Evolutionary conservation across 1,284 basidiomycete genomes (phyloP), one percentile per base, ranked within the genome.

Genomic region (Ceratobasidium sp.): DNA sequence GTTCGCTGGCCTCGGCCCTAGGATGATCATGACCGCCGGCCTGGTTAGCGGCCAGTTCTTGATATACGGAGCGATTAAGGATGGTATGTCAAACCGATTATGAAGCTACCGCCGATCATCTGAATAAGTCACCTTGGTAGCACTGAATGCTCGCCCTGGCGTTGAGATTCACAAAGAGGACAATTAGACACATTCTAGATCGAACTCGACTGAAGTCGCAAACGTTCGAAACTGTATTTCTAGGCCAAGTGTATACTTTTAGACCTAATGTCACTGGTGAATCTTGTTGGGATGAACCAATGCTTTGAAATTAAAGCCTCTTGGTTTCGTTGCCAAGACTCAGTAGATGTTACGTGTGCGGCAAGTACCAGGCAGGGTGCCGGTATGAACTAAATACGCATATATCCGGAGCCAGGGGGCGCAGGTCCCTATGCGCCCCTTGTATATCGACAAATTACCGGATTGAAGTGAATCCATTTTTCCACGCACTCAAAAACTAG

Each of bases 11-110:
- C 81, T 94, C n/a, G 92, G 91, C 8, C 92, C 92, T 1, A 85
- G 93, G 78, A 93, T 92, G 86, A 79, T 93, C 75, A 93, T 93
- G 91, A 93, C 91, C 2, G 90, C 89, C 0, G 90, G 90, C 22
- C 80, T 93, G 3, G 90, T 93, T 7, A 82, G 86, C 0, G 89
- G 89, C 3, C 92, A 94, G 77, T 93, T 94, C 80, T 75, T 93
- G 72, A 84, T 93, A 78, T 93, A 93, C 74, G 88, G 85, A 15
- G 83, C 78, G 3, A 86, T 93, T 72, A 92, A 92, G 79, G 79
- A 85, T 68, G 83, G 87, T 85, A 75, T 64, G 81, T 75, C 20
- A 10, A 42, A 15, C n/a, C 31, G 29, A 56, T n/a, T 47, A 25
- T 65, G 20, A 43, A 58, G 29, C 22, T 12, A 17, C 32, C 15